Base-by-base conservation (phyloP, 306 rosid genomes). In the Albizia julibrissin region DNA sequence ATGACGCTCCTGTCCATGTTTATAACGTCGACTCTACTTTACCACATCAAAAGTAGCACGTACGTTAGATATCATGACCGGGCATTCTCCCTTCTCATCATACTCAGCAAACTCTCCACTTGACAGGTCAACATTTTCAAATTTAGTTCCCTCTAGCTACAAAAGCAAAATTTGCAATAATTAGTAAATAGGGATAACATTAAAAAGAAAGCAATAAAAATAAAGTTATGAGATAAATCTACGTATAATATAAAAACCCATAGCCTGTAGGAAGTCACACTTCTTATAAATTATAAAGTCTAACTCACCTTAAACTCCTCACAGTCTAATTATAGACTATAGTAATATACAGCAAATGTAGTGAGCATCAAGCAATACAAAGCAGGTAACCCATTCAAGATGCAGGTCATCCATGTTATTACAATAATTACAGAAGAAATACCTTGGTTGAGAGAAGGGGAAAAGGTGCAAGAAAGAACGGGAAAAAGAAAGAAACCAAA, bases 81-180 rank as follows among this genome's bases (percentile, higher is more conserved):
- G 96, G 77, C 87, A 91, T 86, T 88, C 93, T 79, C 99, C 98
- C 89, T 93, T 92, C 92, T 92, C 99, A 83, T 86, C 94, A 75
- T 93, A 95, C 69, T 92, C 99, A n/a, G 89, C 86, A 69, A 70
- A 93, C 8, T 95, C 96, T 54, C 87, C 93, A 59, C 77, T 90
- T 22, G 94, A 91, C 86, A 95, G 69, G 89, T 95, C 99, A 31
- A 93, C 86, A 50, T 89, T 50, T 54, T 89, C 92, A 87, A 93
- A 95, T 69, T 83, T 89, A 64, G 97, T 93, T 68, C 98, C 98
- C 67, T 79, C 86, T 71, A 88, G 62, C 98, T 95, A 82, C 82
- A 75, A 58, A 82, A 77, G 54, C 39, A 40, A 83, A 87, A 52
- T 33, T 49, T 27, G 49, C 70, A 65, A 47, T 65, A 29, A 74